Base-by-base conservation (phyloP, 768 basidiomycete genomes). In the Phlebiopsis flavidoalba region DNA sequence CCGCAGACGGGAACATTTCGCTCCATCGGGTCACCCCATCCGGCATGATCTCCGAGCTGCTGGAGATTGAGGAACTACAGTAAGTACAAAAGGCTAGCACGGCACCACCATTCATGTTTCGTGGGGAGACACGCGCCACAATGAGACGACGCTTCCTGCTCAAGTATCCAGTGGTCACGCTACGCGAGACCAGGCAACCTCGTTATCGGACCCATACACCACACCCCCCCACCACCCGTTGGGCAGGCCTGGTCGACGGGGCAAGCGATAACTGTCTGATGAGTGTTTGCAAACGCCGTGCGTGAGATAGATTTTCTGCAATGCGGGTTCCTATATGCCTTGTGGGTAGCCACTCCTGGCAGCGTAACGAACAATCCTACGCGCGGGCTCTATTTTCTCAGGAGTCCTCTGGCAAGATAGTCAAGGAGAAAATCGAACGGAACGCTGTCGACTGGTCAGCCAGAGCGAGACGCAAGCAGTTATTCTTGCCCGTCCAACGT, bases 401-500 rank as follows among this genome's bases (percentile, higher is more conserved):
- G n/a, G n/a, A n/a, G n/a, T n/a, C n/a, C n/a, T n/a, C n/a, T n/a
- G n/a, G n/a, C n/a, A n/a, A n/a, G n/a, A n/a, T n/a, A n/a, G n/a
- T n/a, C n/a, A n/a, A n/a, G n/a, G n/a, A n/a, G n/a, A n/a, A n/a
- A n/a, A n/a, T n/a, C n/a, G n/a, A n/a, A n/a, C n/a, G n/a, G n/a
- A n/a, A n/a, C n/a, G n/a, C n/a, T n/a, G n/a, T 31, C 26, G 26
- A 31, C 22, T 36, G 50, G 57, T 5, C 65, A 17, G 4, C 37
- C 68, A 2, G 69, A 71, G 31, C 26, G 31, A 45, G n/a, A n/a
- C n/a, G n/a, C 8, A 60, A 60, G n/a, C 50, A 19, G 11, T 56
- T 71, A 1, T 59, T 63, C 24, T 60, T 71, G 5, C 70, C 72
- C 0, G 70, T 69, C 7, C 57, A 64, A 1, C n/a, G n/a, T n/a